A percentile compares a stretch with the other conserved stretches of the same genome.
Conservation (phyloP, 225 moss, liverwort and hornwort genomes). For the Polytrichum commune region DNA sequence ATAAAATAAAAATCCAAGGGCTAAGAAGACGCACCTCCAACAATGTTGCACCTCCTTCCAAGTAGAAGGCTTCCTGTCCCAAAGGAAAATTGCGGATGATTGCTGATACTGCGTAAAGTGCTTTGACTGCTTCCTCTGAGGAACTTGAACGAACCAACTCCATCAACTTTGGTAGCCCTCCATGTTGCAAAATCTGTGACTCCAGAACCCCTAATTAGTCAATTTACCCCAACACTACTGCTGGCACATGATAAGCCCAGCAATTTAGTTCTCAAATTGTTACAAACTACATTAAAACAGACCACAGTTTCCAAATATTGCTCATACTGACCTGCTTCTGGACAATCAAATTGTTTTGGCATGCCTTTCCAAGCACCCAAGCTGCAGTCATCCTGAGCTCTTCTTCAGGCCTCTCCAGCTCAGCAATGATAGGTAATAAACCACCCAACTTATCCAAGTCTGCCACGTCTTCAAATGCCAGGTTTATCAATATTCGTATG, state of each 20-base stretch:
- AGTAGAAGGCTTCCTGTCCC: conserved; percentile 78
- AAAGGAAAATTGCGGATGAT: conserved; percentile 80
- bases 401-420: conserved; percentile 76
- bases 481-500: conserved; percentile 6
- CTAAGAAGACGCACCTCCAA: conserved; percentile 53
- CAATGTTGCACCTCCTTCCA: conserved; percentile 62
- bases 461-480: conserved; percentile 61
- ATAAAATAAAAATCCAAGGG: background rate
- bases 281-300: no score
- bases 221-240: no score
- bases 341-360: conserved; percentile 87
- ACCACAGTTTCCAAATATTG: background rate
- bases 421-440: conserved; percentile 64
- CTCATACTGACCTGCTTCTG: conserved; percentile 63
- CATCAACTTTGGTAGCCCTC: conserved; percentile 76
- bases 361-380: conserved; percentile 87
- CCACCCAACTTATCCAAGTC: conserved; percentile 93
- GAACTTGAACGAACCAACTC: conserved; percentile 72
- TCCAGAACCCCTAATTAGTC: background rate
- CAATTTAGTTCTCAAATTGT: no score
- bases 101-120: conserved; percentile 85
- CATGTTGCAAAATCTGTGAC: conserved; percentile 59
- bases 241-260: no score
- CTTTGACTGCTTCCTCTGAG: conserved; percentile 81
- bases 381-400: conserved; percentile 86